Conservation (phyloP, 208 protist genomes). For the Phytomonas sp. region DNA sequence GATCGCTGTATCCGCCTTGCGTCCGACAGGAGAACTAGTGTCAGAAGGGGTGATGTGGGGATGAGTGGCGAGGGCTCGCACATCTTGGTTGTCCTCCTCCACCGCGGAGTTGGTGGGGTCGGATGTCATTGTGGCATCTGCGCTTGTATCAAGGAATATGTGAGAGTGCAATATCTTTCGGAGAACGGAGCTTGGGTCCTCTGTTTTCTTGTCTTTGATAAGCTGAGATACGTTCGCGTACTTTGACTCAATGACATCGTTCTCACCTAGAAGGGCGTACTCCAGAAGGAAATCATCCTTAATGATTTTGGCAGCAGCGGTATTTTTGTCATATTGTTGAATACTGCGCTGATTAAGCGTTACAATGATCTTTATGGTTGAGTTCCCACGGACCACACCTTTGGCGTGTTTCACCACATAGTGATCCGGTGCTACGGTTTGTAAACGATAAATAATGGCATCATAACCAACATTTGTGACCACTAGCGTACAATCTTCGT, state of each 20-base stretch:
- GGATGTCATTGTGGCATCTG: constrained; percentile 1
- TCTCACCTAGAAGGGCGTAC: constrained; percentile 39
- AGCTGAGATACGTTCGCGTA: constrained; percentile 48
- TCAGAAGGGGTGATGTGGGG: background rate
- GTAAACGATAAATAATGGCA: constrained; percentile 58
- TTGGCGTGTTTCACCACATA: constrained; percentile 76
- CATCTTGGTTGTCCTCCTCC: background rate
- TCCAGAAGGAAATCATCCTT: constrained; percentile 76
- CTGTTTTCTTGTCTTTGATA: constrained; percentile 58
- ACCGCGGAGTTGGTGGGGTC: background rate
- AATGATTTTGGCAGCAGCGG: constrained; percentile 11
- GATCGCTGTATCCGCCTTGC: constrained; percentile 4
- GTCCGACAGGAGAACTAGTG: constrained; percentile 1
- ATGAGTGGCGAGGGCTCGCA: background rate
- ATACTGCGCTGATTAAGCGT: constrained; percentile 27
- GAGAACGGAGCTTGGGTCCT: constrained; percentile 26
- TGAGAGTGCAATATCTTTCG: constrained; percentile 43
- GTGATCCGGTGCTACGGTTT: constrained; percentile 54
- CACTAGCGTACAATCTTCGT: constrained; percentile 62
- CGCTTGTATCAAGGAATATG: constrained; percentile 24
- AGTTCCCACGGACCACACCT: constrained; percentile 61
- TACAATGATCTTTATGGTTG: constrained; percentile 43
- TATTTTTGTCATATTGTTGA: background rate
- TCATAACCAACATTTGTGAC: constrained; percentile 75
- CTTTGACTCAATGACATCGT: constrained; percentile 56